Conservation (phyloP, 2,329 filamentous ascomycete genomes). For the Monosporascus sp. region DNA sequence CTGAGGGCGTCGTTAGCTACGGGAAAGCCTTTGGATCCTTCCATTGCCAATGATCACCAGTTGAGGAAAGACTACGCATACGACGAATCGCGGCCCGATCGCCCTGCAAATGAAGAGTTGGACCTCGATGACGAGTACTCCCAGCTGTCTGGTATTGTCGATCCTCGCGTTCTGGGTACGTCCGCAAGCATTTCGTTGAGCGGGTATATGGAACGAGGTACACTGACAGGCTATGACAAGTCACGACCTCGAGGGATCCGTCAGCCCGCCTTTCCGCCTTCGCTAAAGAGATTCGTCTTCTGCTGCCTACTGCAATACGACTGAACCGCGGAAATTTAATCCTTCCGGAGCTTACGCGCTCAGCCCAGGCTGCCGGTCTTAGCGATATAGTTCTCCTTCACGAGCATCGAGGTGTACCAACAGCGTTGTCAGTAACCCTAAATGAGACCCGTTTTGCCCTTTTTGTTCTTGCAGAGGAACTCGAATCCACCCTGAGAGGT, state of each 20-base stretch:
- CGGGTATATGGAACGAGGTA: not conserved
- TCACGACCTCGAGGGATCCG: constrained; percentile 87
- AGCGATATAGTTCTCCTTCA: constrained; percentile 84
- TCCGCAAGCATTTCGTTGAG: constrained; percentile 14
- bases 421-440: constrained; percentile 52
- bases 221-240: constrained; percentile 26
- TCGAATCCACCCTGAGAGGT: not conserved
- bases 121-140: constrained; percentile 87
- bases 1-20: constrained; percentile 81
- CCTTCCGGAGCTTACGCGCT: constrained; percentile 76
- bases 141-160: constrained; percentile 83
- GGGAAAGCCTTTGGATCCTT: constrained; percentile 77
- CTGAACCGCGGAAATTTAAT: constrained; percentile 90
- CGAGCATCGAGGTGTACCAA: constrained; percentile 89
- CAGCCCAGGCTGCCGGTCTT: constrained; percentile 73
- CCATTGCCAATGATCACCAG: constrained; percentile 79
- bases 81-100: constrained; percentile 74
- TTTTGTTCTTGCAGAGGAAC: no score
- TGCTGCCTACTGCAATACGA: constrained; percentile 78
- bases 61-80: constrained; percentile 88
- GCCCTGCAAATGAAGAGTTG: constrained; percentile 62
- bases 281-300: constrained; percentile 80
- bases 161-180: constrained; percentile 61
- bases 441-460: no score
- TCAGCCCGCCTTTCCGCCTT: constrained; percentile 82